phyloP scores from a whole-genome alignment of 371 early-diverging fungal species.

The Zychaea mexicana region DNA sequence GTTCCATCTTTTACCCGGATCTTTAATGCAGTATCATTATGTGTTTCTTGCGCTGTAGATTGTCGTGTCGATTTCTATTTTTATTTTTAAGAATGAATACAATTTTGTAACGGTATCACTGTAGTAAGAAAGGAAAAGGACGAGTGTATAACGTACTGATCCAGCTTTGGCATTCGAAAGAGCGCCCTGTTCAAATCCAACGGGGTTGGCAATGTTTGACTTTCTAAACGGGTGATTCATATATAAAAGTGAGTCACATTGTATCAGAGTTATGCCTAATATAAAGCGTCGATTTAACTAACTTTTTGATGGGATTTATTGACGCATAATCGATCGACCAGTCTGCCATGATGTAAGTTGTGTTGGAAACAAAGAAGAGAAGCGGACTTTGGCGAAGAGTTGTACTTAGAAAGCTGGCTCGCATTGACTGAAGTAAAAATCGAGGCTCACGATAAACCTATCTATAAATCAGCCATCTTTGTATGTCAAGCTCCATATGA shows the following conservation, averaged over 20 bases:
- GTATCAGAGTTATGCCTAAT: too few species aligned
- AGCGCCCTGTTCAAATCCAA: conserved; percentile 38
- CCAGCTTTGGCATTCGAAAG: conserved; percentile 25
- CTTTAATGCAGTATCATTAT: conserved; percentile 37
- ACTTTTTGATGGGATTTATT: conserved; percentile 24
- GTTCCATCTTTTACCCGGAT: conserved; percentile 23
- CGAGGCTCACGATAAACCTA: too few species aligned
- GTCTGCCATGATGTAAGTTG: conserved; percentile 19
- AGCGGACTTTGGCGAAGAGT: too few species aligned
- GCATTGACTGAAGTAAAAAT: too few species aligned
- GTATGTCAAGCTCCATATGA: too few species aligned
- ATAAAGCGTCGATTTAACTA: too few species aligned
- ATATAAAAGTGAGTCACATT: too few species aligned
- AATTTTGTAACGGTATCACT: not conserved
- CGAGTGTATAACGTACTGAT: conserved; percentile 3
- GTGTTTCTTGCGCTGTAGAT: conserved; percentile 18
- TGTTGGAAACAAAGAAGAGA: not conserved
- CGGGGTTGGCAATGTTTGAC: conserved; percentile 26
- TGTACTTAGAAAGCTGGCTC: too few species aligned
- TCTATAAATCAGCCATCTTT: too few species aligned
- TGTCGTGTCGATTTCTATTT: conserved; percentile 29
- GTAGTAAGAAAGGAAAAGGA: not conserved
- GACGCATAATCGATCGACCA: conserved; percentile 46
- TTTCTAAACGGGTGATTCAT: not conserved
- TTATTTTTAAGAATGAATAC: not conserved